phyloP scores from a whole-genome alignment of 371 early-diverging fungal species.

The Syncephalastrum racemosum region DNA sequence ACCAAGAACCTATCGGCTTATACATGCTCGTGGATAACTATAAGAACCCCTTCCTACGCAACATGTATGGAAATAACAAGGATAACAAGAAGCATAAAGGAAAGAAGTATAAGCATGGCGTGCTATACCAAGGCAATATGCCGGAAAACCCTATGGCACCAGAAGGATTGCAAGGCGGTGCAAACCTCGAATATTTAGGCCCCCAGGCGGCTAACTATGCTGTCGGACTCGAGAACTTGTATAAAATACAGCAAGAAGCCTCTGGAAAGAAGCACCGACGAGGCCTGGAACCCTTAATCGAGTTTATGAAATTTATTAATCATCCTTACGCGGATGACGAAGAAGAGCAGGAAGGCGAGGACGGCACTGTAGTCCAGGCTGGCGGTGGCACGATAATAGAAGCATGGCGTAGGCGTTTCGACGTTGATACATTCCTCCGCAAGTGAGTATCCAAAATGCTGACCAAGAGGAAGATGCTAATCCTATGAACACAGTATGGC shows the following conservation, averaged over 20 bases:
- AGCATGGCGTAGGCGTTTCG: conserved; percentile 37
- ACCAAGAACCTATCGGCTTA: conserved; percentile 41
- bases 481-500: conserved; percentile 15
- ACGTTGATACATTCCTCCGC: conserved; percentile 47
- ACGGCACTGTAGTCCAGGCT: too few species aligned
- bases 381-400: background rate
- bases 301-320: conserved; percentile 39
- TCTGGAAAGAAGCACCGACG: conserved; percentile 16
- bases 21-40: conserved; percentile 45
- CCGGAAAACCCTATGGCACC: conserved; percentile 32
- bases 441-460: conserved; percentile 17
- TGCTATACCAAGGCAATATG: conserved; percentile 33
- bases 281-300: conserved; percentile 26
- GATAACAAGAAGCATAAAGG: conserved; percentile 1
- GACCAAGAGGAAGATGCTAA: background rate
- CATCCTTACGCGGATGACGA: conserved; percentile 20
- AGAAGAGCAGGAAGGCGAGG: conserved; percentile 10
- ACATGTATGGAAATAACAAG: conserved; percentile 15
- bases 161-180: conserved; percentile 18
- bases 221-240: conserved; percentile 5
- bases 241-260: conserved; percentile 23
- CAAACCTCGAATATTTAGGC: conserved; percentile 32
- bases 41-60: conserved; percentile 33
- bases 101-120: conserved; percentile 13
- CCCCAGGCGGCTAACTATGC: conserved; percentile 15